A percentile compares a stretch with the other conserved stretches of the same genome.
Evolutionary conservation across 306 rosid genomes (phyloP).

Genomic region (Rubus idaeus): DNA sequence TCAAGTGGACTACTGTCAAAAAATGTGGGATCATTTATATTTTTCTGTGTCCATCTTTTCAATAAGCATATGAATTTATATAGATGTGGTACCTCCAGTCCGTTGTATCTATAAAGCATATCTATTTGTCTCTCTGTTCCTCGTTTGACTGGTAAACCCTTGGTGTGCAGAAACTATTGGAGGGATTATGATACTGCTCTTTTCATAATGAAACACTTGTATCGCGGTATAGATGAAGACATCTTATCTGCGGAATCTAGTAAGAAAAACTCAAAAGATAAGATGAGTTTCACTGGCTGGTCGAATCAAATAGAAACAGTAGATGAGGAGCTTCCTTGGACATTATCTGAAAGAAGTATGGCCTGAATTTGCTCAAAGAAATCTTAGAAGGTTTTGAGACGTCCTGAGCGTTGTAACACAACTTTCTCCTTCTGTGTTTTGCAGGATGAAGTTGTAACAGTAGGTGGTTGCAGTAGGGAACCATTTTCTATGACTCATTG

Average conservation of each 20-base stretch:
- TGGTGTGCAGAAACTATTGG: slow-evolving; percentile 82
- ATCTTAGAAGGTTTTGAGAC: slow-evolving; percentile 46
- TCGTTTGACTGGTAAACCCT: slow-evolving; percentile 6
- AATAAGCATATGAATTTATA: neutral
- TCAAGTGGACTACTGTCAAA: neutral
- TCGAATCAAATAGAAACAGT: slow-evolving; percentile 40
- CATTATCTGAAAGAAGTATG: slow-evolving; percentile 57
- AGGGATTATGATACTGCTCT: slow-evolving; percentile 91
- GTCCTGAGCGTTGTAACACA: neutral
- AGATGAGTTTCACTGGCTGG: slow-evolving; percentile 44
- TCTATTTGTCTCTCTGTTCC: neutral
- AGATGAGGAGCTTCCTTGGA: slow-evolving; percentile 81
- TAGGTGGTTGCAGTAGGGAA: neutral
- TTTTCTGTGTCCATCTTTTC: neutral
- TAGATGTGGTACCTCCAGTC: neutral
- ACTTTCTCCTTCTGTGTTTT: neutral
- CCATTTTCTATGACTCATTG: neutral
- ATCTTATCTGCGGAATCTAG: slow-evolving; percentile 22
- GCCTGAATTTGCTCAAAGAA: slow-evolving; percentile 54
- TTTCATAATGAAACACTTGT: slow-evolving; percentile 79
- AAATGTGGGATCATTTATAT: neutral
- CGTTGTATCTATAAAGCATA: neutral
- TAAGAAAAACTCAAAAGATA: slow-evolving; percentile 33
- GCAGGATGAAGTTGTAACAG: slow-evolving; percentile 15
- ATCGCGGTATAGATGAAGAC: slow-evolving; percentile 59